A percentile compares a stretch with the other conserved stretches of the same genome.
phyloP scores from a whole-genome alignment of 2,329 filamentous ascomycete species.

The Sclerotinia sclerotiorum region DNA sequence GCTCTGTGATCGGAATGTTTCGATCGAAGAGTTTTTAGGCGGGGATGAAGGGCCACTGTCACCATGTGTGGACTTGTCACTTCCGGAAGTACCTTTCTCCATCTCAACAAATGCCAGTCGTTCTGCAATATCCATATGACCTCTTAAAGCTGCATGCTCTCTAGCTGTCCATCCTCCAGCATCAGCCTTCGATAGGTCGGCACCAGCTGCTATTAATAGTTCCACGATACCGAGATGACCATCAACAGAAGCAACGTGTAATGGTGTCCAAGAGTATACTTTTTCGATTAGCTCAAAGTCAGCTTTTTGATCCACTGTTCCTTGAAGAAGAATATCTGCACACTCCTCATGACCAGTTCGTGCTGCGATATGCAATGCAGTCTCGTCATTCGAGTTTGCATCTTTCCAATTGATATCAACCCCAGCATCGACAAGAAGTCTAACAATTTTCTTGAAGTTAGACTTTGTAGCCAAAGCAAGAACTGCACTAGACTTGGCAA shows the following conservation, averaged over 20 bases:
- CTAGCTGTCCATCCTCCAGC: slow-evolving; percentile 91
- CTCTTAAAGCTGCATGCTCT: slow-evolving; percentile 88
- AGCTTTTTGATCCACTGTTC: slow-evolving; percentile 67
- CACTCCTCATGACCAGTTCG: slow-evolving; percentile 83
- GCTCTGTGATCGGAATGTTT: slow-evolving; percentile 53
- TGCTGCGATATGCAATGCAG: slow-evolving; percentile 86
- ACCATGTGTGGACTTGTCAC: slow-evolving; percentile 37
- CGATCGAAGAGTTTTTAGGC: slow-evolving; percentile 59
- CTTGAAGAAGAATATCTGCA: slow-evolving; percentile 71
- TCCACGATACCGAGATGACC: slow-evolving; percentile 75
- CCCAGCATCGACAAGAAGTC: slow-evolving; percentile 82
- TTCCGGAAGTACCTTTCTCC: slow-evolving; percentile 34
- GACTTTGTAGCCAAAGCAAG: slow-evolving; percentile 84
- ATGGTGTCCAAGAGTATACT: slow-evolving; percentile 90
- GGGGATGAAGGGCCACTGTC: slow-evolving; percentile 41
- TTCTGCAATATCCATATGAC: slow-evolving; percentile 78
- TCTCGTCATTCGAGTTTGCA: slow-evolving; percentile 70
- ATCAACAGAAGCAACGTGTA: slow-evolving; percentile 90
- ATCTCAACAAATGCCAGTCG: slow-evolving; percentile 54
- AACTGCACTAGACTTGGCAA: slow-evolving; percentile 83
- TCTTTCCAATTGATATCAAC: slow-evolving; percentile 95
- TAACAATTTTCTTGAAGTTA: slow-evolving; percentile 81
- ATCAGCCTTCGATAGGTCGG: slow-evolving; percentile 72
- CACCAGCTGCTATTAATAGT: slow-evolving; percentile 74
- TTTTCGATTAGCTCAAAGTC: slow-evolving; percentile 77